Conservation (phyloP, 129 eudicot species). For the Pseudognaphalium luteoalbum region DNA sequence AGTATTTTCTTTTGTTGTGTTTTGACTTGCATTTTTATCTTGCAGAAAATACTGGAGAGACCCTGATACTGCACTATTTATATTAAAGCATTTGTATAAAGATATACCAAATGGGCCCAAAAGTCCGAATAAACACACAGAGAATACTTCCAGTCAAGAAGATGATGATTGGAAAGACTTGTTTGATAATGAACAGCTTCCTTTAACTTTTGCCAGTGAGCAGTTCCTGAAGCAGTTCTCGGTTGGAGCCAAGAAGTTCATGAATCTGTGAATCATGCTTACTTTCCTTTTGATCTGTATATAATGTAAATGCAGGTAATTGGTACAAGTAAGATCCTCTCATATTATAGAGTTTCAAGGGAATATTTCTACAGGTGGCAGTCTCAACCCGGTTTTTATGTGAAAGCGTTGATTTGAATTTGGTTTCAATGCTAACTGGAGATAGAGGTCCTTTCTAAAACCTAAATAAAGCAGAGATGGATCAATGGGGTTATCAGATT, state of each 20-base stretch:
- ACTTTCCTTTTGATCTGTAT: conserved; percentile 22
- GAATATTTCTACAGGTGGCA: background rate
- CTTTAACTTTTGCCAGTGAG: conserved; percentile 70
- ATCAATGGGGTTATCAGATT: background rate
- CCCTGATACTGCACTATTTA: conserved; percentile 83
- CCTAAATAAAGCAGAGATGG: background rate
- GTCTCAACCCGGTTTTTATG: background rate
- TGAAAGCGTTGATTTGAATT: background rate
- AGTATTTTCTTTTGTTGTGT: background rate
- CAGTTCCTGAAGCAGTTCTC: conserved; percentile 47
- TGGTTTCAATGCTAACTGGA: background rate
- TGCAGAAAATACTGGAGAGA: conserved; percentile 96
- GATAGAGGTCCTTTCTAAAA: background rate
- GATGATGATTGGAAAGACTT: conserved; percentile 31
- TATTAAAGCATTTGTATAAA: conserved; percentile 74
- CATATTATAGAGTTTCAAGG: background rate
- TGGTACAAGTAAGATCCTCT: background rate
- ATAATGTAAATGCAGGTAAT: conserved; percentile 35
- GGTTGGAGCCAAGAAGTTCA: conserved; percentile 36
- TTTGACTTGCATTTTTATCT: background rate
- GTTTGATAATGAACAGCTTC: conserved; percentile 73
- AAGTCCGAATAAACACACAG: conserved; percentile 16
- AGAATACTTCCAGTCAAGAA: conserved; percentile 38
- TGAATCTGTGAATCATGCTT: conserved; percentile 20
- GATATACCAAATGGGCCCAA: conserved; percentile 63